These are phyloP conservation scores for Allium fistulosum DNA, from an alignment of 106 monocot genomes.

Conservation along the genomic window DNA sequence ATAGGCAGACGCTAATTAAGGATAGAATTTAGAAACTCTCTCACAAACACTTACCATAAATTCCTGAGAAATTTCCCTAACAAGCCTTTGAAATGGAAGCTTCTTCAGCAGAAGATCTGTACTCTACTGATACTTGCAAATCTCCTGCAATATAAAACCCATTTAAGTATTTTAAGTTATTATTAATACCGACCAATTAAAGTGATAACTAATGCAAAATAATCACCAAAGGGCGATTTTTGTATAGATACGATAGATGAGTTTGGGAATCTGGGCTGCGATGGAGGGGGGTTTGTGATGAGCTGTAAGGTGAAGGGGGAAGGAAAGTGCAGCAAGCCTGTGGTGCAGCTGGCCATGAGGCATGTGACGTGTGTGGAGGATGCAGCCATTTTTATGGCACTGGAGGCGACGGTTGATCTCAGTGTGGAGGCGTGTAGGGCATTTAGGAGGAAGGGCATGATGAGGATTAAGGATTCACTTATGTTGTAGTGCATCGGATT, in stretches of 20 bases:
- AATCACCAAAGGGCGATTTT: constrained; percentile 84
- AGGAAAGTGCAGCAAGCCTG: constrained; percentile 56
- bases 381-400: constrained; percentile 84
- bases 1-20: too few species aligned
- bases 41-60: too few species aligned
- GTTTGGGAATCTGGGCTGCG: neutral
- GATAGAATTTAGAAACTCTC: too few species aligned
- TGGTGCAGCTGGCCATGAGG: constrained; percentile 60
- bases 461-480: constrained; percentile 16
- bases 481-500: constrained; percentile 7
- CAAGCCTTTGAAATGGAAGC: too few species aligned
- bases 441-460: constrained; percentile 53
- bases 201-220: too few species aligned
- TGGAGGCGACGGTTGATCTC: constrained; percentile 83
- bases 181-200: too few species aligned
- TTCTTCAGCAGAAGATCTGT: too few species aligned
- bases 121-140: too few species aligned
- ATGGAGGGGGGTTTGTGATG: constrained; percentile 28
- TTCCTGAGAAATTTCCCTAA: too few species aligned
- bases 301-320: constrained; percentile 74
- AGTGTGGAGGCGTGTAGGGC: constrained; percentile 77
- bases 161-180: too few species aligned
- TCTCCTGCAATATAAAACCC: too few species aligned
- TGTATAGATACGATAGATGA: constrained; percentile 57
- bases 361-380: constrained; percentile 85